Evolutionary conservation across 495 filamentous ascomycete species (phyloP).

Genomic region (Corynascus novoguineensis): DNA sequence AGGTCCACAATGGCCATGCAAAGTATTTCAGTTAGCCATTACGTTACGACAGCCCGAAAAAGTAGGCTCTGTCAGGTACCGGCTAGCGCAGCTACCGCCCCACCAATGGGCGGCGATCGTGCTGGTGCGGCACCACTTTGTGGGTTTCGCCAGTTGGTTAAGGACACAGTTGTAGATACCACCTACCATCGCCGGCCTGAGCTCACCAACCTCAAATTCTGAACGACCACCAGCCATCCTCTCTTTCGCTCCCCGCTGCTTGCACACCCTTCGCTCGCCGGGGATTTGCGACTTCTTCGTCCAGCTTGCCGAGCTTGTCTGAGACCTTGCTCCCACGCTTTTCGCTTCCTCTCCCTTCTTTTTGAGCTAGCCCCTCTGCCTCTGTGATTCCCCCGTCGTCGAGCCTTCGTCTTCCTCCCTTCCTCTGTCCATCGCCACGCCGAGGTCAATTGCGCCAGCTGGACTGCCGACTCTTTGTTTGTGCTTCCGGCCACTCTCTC

Average conservation of each 20-base stretch:
- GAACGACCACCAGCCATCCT: not conserved
- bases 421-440: not conserved
- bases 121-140: constrained; percentile 6
- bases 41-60: not conserved
- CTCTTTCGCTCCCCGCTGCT: not conserved
- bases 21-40: not conserved
- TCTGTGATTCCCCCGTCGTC: not conserved
- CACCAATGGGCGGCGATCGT: constrained; percentile 12
- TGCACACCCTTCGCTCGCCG: constrained; percentile 12
- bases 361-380: not conserved
- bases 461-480: constrained; percentile 18
- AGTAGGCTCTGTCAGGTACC: not conserved
- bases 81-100: constrained; percentile 14
- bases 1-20: not conserved
- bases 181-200: constrained; percentile 11
- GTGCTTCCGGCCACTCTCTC: not conserved
- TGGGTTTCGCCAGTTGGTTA: constrained; percentile 18
- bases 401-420: not conserved
- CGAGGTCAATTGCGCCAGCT: constrained; percentile 22
- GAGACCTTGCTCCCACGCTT: not conserved
- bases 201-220: constrained; percentile 20
- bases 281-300: not conserved
- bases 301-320: constrained; percentile 10
- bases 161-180: constrained; percentile 34
- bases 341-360: not conserved